phyloP scores from a whole-genome alignment of 768 basidiomycete species.

The Boletus rubescentipes region DNA sequence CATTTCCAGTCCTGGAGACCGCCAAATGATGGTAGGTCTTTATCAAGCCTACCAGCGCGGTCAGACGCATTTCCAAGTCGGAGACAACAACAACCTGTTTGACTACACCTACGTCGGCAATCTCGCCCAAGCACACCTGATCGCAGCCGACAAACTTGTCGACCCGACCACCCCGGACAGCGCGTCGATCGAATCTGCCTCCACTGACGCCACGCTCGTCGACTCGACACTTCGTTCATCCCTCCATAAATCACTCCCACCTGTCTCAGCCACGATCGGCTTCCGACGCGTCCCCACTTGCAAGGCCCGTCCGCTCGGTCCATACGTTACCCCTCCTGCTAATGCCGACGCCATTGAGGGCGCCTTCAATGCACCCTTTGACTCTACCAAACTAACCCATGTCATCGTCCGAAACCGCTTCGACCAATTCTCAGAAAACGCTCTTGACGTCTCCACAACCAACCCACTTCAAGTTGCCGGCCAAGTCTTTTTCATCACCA shows the following conservation, averaged over 20 bases:
- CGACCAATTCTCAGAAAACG: constrained; percentile 69
- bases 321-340: constrained; percentile 62
- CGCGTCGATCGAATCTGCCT: constrained; percentile 6
- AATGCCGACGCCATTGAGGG: constrained; percentile 57
- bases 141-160: constrained; percentile 87
- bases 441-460: constrained; percentile 49
- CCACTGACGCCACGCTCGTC: constrained; percentile 38
- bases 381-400: constrained; percentile 37
- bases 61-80: constrained; percentile 92
- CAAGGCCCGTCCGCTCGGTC: constrained; percentile 78
- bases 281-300: constrained; percentile 72
- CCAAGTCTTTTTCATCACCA: constrained; percentile 94
- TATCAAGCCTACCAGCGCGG: constrained; percentile 74
- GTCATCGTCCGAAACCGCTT: constrained; percentile 76
- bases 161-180: constrained; percentile 41
- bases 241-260: constrained; percentile 53
- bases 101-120: constrained; percentile 98
- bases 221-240: constrained; percentile 41
- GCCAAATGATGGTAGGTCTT: constrained; percentile 80
- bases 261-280: constrained; percentile 66
- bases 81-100: constrained; percentile 88
- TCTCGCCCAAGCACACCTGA: constrained; percentile 88
- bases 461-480: constrained; percentile 82
- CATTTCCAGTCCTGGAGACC: constrained; percentile 76
- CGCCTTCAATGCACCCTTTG: constrained; percentile 50